Conservation (phyloP, 2,329 filamentous ascomycete species). For the Penicillium sp. region DNA sequence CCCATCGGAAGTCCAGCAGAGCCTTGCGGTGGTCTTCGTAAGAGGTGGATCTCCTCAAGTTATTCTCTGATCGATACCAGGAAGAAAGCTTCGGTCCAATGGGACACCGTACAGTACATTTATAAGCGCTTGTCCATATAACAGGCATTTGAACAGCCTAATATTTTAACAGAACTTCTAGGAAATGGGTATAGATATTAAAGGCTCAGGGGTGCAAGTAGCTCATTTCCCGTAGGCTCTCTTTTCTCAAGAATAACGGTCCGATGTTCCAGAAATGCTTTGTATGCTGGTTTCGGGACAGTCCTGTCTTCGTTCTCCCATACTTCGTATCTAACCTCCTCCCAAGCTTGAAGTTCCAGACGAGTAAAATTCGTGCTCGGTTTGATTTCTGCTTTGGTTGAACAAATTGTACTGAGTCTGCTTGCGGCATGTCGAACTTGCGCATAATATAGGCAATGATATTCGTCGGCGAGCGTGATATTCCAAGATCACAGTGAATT, state of each 20-base stretch:
- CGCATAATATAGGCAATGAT: conserved; percentile 30
- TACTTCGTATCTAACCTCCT: conserved; percentile 23
- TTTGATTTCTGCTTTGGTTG: conserved; percentile 24
- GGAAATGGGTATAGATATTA: no score
- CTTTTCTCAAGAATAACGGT: conserved; percentile 14
- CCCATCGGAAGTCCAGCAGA: no score
- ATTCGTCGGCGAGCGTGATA: conserved; percentile 28
- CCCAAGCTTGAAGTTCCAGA: conserved; percentile 28
- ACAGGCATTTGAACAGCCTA: no score
- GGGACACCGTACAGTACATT: no score
- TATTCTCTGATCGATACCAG: no score
- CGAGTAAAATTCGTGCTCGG: conserved; percentile 25
- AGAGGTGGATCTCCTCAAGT: no score
- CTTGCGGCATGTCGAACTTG: conserved; percentile 16
- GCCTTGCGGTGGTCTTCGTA: no score
- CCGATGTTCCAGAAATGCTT: conserved; percentile 22
- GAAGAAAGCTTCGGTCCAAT: no score
- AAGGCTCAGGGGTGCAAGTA: conserved; percentile 11
- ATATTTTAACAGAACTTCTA: no score
- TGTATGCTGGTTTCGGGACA: conserved; percentile 23
- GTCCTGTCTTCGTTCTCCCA: conserved; percentile 26
- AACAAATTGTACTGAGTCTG: conserved; percentile 21
- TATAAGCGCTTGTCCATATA: no score
- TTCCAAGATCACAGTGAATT: conserved; percentile 27
- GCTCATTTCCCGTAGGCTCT: conserved; percentile 22